Conservation (phyloP, 78 protist species). For the Protostelium mycophagum region DNA sequence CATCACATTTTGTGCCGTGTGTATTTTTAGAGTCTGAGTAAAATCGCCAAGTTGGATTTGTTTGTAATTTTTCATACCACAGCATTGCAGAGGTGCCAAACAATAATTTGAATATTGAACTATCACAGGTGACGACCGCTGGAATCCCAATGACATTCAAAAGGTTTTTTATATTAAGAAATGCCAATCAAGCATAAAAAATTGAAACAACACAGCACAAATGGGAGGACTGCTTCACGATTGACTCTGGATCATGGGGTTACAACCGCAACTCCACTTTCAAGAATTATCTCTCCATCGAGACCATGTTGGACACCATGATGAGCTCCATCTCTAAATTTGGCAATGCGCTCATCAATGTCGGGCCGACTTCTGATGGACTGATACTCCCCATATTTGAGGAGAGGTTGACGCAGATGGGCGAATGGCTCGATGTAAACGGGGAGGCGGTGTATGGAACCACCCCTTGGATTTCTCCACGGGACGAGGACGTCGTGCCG, state of each 20-base stretch:
- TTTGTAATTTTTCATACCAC: no score
- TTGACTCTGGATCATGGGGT: constrained; percentile 28
- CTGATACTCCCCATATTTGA: constrained; percentile 21
- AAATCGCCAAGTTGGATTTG: no score
- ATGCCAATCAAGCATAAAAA: no score
- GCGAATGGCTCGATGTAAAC: constrained; percentile 33
- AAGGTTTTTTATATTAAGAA: not conserved
- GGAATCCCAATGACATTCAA: constrained; percentile 8
- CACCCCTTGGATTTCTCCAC: constrained; percentile 36
- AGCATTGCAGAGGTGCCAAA: no score
- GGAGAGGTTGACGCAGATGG: constrained; percentile 20
- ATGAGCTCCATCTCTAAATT: constrained; percentile 20
- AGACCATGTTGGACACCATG: constrained; percentile 17
- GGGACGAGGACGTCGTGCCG: constrained; percentile 10
- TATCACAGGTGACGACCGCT: constrained; percentile 14
- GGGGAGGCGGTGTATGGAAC: constrained; percentile 46
- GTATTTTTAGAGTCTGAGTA: no score
- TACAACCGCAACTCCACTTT: constrained; percentile 25
- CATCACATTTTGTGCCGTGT: no score
- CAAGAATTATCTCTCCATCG: not conserved
- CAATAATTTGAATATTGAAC: no score
- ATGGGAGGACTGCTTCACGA: constrained; percentile 49
- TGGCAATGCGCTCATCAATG: constrained; percentile 46
- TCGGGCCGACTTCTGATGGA: constrained; percentile 54
- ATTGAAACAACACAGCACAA: constrained; percentile 13